phyloP scores from a whole-genome alignment of 352 stramenopile species.

The Pythium aristosporum region DNA sequence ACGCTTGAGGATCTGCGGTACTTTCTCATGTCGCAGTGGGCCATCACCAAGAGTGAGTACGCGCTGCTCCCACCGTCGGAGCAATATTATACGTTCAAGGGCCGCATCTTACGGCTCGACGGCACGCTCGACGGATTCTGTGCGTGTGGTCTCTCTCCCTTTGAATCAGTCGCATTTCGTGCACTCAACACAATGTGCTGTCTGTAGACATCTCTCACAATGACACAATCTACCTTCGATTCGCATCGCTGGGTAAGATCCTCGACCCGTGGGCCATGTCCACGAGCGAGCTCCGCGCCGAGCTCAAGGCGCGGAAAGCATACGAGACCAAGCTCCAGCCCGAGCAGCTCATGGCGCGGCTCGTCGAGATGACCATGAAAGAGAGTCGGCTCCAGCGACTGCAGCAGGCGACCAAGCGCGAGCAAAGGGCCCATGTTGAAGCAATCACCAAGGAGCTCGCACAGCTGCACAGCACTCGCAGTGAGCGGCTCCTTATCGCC shows the following conservation, averaged over 20 bases:
- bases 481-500: conserved; percentile 2
- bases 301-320: conserved; percentile 52
- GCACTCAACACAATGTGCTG: not conserved
- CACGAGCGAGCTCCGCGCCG: conserved; percentile 62
- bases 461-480: conserved; percentile 1
- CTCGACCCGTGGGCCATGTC: conserved; percentile 76
- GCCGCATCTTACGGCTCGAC: conserved; percentile 59
- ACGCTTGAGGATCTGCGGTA: conserved; percentile 47
- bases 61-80: conserved; percentile 38
- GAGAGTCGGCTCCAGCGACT: conserved; percentile 68
- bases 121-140: conserved; percentile 63
- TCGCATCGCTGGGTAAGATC: conserved; percentile 61
- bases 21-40: conserved; percentile 64
- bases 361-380: conserved; percentile 57
- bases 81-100: conserved; percentile 79
- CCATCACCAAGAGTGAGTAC: conserved; percentile 58
- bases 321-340: conserved; percentile 68
- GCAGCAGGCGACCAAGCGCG: conserved; percentile 59
- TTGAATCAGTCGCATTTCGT: not conserved
- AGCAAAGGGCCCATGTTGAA: conserved; percentile 44
- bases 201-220: conserved; percentile 58
- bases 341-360: conserved; percentile 64
- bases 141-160: conserved; percentile 23
- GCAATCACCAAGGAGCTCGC: conserved; percentile 58
- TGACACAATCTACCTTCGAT: conserved; percentile 73